phyloP scores from a whole-genome alignment of 345 rosid genomes.

The Eucalyptus lansdowneana region DNA sequence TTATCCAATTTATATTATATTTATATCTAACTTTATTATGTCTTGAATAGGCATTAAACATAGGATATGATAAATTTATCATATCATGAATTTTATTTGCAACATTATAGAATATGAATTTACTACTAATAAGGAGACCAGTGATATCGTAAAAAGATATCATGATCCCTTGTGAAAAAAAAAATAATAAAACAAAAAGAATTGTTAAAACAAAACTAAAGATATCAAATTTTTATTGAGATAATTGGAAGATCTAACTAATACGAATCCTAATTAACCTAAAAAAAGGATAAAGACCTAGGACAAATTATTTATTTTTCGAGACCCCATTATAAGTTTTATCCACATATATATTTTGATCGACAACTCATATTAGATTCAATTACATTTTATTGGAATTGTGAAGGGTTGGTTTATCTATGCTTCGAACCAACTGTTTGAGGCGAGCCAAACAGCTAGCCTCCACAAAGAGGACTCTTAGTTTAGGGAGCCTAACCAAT shows the following conservation, averaged over 20 bases:
- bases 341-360: no score
- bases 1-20: accelerated
- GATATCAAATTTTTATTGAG: neutral
- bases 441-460: neutral
- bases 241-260: neutral
- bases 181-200: no score
- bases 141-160: accelerated
- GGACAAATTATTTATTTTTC: no score
- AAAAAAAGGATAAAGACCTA: no score
- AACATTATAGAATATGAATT: neutral
- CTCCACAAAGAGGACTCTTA: neutral
- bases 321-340: neutral
- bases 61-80: no score
- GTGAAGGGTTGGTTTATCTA: neutral
- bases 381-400: neutral
- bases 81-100: accelerated
- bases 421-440: neutral
- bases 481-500: neutral
- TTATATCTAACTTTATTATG: no score
- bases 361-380: no score
- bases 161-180: neutral
- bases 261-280: neutral
- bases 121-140: accelerated
- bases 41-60: accelerated
- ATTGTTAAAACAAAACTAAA: neutral